These are phyloP conservation scores for Abrus pulchellus DNA, from an alignment of 306 rosid species.

Conservation along the genomic window DNA sequence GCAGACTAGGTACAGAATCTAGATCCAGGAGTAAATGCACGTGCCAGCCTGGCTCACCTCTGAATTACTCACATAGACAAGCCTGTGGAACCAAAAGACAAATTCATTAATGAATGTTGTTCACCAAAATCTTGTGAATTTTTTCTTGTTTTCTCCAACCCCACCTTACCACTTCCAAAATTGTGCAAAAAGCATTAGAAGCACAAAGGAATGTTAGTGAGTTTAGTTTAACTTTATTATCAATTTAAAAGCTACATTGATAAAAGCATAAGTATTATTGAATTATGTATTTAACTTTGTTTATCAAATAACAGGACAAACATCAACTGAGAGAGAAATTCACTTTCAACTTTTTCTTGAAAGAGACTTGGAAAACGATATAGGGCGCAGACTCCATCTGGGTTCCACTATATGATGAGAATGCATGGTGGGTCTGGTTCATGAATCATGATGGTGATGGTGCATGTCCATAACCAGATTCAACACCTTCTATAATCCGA, in stretches of 20 bases:
- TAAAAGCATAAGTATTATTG: not conserved
- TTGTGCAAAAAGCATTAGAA: not conserved
- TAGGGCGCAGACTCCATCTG: conserved; percentile 17
- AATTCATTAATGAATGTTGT: conserved; percentile 25
- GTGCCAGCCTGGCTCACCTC: conserved; percentile 17
- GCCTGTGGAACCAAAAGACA: conserved; percentile 29
- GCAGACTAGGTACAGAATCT: not conserved
- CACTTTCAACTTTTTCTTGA: not conserved
- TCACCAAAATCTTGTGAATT: not conserved
- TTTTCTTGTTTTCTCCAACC: not conserved
- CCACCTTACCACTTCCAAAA: conserved; percentile 12
- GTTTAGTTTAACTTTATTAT: not conserved
- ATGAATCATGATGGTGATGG: conserved; percentile 38
- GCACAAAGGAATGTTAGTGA: not conserved
- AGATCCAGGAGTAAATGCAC: conserved; percentile 32
- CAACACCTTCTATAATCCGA: not conserved
- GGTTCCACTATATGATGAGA: conserved; percentile 24
- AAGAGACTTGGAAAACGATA: conserved; percentile 5
- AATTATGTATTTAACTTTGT: not conserved
- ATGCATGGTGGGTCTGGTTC: conserved; percentile 13
- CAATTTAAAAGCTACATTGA: not conserved
- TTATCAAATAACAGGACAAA: not conserved
- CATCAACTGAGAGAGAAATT: not conserved
- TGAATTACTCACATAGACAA: conserved; percentile 22
- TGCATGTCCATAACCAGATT: conserved; percentile 1